Percentiles rank a stretch among this genome's conserved stretches.
Evolutionary conservation across 2,329 filamentous ascomycete species (phyloP).

Genomic region (Penicillium sumatraense): DNA sequence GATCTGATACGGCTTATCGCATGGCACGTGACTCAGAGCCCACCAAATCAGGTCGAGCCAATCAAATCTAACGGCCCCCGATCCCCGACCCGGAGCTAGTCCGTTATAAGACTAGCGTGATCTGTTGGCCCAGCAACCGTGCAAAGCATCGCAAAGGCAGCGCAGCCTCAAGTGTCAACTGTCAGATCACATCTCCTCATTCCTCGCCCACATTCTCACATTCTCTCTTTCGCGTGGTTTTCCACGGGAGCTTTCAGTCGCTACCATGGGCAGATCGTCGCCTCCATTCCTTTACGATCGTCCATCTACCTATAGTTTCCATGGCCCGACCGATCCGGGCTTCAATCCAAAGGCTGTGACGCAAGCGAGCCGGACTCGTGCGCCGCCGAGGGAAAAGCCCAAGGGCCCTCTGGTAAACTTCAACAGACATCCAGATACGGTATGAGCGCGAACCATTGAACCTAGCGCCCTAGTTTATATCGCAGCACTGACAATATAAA

Average conservation of each 20-base stretch:
- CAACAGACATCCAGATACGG: slow-evolving; percentile 80
- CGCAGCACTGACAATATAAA: slow-evolving; percentile 15
- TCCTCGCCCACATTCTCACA: slow-evolving; percentile 30
- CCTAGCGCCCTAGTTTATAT: slow-evolving; percentile 4
- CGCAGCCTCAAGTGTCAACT: slow-evolving; percentile 16
- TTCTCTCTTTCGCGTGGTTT: slow-evolving; percentile 38
- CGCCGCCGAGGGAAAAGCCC: slow-evolving; percentile 64
- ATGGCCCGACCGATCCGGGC: slow-evolving; percentile 54
- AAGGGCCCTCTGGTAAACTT: slow-evolving; percentile 79
- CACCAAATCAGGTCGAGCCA: neutral
- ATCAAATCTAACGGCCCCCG: neutral
- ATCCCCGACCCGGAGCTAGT: neutral
- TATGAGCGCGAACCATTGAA: slow-evolving; percentile 49
- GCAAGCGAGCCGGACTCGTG: slow-evolving; percentile 73
- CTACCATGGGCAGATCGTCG: slow-evolving; percentile 56
- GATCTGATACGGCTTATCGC: neutral
- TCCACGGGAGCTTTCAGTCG: slow-evolving; percentile 31
- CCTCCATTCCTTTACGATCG: slow-evolving; percentile 77
- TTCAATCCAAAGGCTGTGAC: slow-evolving; percentile 90
- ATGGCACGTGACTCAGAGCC: neutral
- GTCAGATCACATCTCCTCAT: slow-evolving; percentile 28
- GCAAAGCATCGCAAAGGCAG: slow-evolving; percentile 16
- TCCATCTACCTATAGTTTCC: slow-evolving; percentile 58
- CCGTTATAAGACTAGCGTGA: neutral
- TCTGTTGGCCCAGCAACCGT: slow-evolving; percentile 38